Percentiles rank a stretch among this genome's conserved stretches.
Evolutionary conservation across 2,329 filamentous ascomycete species (phyloP).

Genomic region (Fusarium chlamydosporum): DNA sequence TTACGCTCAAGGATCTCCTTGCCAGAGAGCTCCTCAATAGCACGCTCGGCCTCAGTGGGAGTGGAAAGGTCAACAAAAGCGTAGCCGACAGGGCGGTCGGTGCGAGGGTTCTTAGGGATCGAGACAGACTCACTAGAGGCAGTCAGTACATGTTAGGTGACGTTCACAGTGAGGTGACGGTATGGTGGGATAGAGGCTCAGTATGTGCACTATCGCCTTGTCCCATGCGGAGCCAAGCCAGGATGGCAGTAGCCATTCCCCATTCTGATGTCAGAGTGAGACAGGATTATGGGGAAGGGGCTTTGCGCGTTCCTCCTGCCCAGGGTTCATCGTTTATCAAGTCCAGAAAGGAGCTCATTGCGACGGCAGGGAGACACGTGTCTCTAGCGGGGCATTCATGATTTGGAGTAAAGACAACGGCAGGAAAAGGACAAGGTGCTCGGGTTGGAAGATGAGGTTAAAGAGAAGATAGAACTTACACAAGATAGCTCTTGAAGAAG

Average conservation of each 20-base stretch:
- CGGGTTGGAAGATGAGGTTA: not conserved
- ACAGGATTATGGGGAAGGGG: constrained; percentile 16
- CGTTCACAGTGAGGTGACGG: constrained; percentile 3
- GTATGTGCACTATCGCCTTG: not conserved
- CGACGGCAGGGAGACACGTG: constrained; percentile 46
- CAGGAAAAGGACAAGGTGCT: constrained; percentile 1
- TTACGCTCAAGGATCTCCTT: constrained; percentile 99
- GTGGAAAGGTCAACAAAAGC: constrained; percentile 98
- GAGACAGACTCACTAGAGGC: constrained; percentile 90
- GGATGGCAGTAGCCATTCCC: not conserved
- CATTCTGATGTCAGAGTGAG: constrained; percentile 4
- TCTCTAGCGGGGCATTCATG: constrained; percentile 37
- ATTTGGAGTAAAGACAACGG: constrained; percentile 6
- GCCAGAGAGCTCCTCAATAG: constrained; percentile 94
- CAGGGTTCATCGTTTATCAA: constrained; percentile 19
- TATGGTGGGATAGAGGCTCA: not conserved
- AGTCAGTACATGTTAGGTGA: constrained; percentile 48
- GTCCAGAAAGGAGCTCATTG: constrained; percentile 28
- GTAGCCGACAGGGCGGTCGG: constrained; percentile 97
- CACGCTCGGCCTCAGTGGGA: constrained; percentile 92
- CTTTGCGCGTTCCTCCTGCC: constrained; percentile 34
- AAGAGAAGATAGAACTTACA: constrained; percentile 75
- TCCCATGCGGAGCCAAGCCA: not conserved
- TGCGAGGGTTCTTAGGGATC: constrained; percentile 99
- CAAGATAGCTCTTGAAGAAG: constrained; percentile 99